Conservation (phyloP, 2,329 filamentous ascomycete species). For the Neonectria neomacrospora region DNA sequence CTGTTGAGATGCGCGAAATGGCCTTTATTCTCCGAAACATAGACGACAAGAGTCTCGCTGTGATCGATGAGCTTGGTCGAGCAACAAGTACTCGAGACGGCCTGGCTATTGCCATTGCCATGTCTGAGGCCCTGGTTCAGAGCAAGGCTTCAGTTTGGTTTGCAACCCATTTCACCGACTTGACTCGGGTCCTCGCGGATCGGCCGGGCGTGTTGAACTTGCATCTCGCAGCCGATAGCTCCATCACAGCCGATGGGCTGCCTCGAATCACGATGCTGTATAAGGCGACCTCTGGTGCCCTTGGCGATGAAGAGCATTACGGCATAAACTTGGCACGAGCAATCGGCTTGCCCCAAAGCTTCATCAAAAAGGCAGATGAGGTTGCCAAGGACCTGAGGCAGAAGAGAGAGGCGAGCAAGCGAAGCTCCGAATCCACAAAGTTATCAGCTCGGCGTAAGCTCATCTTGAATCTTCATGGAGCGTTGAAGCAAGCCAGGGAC, state of each 20-base stretch:
- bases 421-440: slow-evolving; percentile 66
- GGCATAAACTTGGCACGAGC: slow-evolving; percentile 84
- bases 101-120: slow-evolving; percentile 86
- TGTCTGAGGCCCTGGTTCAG: slow-evolving; percentile 87
- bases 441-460: slow-evolving; percentile 75
- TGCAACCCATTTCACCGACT: slow-evolving; percentile 89
- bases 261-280: slow-evolving; percentile 87
- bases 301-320: slow-evolving; percentile 76
- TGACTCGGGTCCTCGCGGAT: slow-evolving; percentile 79
- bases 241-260: slow-evolving; percentile 58
- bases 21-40: slow-evolving; percentile 91
- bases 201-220: slow-evolving; percentile 84
- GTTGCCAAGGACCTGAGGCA: slow-evolving; percentile 72
- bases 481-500: slow-evolving; percentile 73
- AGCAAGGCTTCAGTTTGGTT: slow-evolving; percentile 88
- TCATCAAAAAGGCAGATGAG: slow-evolving; percentile 74
- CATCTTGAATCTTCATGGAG: slow-evolving; percentile 77
- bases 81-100: slow-evolving; percentile 92
- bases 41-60: slow-evolving; percentile 77
- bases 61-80: slow-evolving; percentile 92
- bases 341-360: slow-evolving; percentile 74
- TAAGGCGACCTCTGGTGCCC: slow-evolving; percentile 77
- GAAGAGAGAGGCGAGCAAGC: slow-evolving; percentile 67
- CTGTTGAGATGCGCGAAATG: slow-evolving; percentile 94
- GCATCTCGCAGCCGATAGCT: slow-evolving; percentile 79